phyloP scores from a whole-genome alignment of 306 rosid species.

The Cucumis cinereus region DNA sequence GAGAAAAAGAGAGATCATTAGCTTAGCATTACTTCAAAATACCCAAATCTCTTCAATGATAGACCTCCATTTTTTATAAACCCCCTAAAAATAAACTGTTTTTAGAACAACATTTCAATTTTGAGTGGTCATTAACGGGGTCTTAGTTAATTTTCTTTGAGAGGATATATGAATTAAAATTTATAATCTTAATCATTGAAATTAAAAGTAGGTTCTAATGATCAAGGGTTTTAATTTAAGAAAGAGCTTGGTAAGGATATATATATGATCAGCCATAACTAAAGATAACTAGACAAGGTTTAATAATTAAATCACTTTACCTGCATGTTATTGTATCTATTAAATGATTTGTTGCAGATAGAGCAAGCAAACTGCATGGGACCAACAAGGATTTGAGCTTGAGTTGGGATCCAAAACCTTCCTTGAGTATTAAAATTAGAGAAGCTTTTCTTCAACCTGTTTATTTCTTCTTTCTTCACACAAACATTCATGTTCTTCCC shows the following conservation, averaged over 20 bases:
- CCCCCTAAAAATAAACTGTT: no score
- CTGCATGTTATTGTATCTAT: constrained; percentile 99
- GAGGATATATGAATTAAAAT: no score
- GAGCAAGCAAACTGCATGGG: constrained; percentile 97
- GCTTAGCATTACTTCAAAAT: not conserved
- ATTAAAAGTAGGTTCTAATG: no score
- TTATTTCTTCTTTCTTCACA: constrained; percentile 30
- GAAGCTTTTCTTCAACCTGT: constrained; percentile 22
- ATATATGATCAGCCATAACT: not conserved
- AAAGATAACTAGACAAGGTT: not conserved
- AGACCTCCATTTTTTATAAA: not conserved
- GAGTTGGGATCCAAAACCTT: constrained; percentile 97
- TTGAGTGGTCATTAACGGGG: no score
- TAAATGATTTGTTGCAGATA: constrained; percentile 88
- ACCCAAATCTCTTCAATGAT: not conserved
- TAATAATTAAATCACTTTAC: constrained; percentile 14
- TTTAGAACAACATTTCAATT: not conserved
- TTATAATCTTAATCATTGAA: no score
- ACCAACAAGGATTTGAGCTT: constrained; percentile 89
- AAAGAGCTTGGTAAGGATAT: not conserved
- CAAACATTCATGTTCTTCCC: constrained; percentile 17
- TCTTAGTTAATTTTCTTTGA: no score
- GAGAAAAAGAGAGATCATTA: not conserved
- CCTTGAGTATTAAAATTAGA: constrained; percentile 36
- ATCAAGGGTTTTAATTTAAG: no score